Conservation (phyloP, 169 alveolate species). For the Plasmodium knowlesi region DNA sequence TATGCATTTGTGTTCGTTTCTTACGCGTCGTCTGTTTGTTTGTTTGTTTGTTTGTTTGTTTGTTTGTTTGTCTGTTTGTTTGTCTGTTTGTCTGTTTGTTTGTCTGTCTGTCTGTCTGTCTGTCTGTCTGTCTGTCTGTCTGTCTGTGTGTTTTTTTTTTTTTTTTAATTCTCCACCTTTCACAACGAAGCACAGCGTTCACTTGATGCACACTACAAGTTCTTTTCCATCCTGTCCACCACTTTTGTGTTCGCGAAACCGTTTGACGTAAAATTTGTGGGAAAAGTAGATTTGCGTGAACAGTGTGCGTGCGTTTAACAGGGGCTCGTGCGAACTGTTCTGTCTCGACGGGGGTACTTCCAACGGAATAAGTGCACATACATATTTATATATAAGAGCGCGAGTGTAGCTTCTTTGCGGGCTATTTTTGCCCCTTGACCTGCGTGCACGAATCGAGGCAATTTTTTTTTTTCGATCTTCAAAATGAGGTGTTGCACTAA, state of each 20-base stretch:
- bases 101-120: not conserved
- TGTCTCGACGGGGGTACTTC: not conserved
- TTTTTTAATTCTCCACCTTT: not conserved
- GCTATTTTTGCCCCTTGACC: not conserved
- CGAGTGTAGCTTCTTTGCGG: not conserved
- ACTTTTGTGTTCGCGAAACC: not conserved
- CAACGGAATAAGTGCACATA: not conserved
- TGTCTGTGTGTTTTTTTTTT: not conserved
- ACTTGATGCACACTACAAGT: not conserved
- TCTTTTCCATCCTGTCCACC: not conserved
- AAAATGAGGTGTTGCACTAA: constrained; percentile 50
- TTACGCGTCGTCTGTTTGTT: not conserved
- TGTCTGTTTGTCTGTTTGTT: not conserved
- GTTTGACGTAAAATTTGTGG: not conserved
- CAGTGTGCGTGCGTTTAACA: not conserved
- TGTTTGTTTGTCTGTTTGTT: not conserved
- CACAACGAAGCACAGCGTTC: not conserved
- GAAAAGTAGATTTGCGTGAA: not conserved
- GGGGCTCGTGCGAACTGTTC: not conserved
- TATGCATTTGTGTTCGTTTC: not conserved
- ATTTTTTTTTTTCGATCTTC: not conserved
- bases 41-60: not conserved
- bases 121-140: not conserved
- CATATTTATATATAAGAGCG: not conserved
- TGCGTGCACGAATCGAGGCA: not conserved